These are phyloP conservation scores for Teratosphaeriaceae sp. DNA, from an alignment of 2,329 filamentous ascomycete species.

Conservation along the genomic window DNA sequence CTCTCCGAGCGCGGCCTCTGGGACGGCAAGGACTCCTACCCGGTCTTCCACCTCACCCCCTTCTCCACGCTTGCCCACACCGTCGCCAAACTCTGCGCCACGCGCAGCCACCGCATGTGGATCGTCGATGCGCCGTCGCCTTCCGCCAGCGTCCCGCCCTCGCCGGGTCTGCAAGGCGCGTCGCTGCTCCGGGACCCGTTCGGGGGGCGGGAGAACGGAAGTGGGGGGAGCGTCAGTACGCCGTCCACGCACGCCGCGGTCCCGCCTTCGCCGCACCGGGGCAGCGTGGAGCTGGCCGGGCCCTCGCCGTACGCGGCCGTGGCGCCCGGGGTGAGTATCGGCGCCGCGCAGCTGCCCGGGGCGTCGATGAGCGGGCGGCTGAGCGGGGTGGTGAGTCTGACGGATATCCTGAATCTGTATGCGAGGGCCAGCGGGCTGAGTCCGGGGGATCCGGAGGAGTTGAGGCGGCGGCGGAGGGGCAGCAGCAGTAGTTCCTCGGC, in stretches of 20 bases:
- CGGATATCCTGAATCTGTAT: conserved; percentile 88
- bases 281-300: conserved; percentile 15
- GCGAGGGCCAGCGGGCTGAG: conserved; percentile 76
- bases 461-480: conserved; percentile 65
- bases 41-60: conserved; percentile 90
- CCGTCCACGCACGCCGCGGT: conserved; percentile 14
- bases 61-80: conserved; percentile 92
- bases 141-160: conserved; percentile 67
- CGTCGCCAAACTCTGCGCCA: conserved; percentile 90
- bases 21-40: conserved; percentile 89
- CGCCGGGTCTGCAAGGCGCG: conserved; percentile 25
- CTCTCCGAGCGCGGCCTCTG: conserved; percentile 82
- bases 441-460: conserved; percentile 74
- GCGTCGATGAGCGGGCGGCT: conserved; percentile 73
- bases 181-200: no score
- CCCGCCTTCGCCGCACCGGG: conserved; percentile 10
- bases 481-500: conserved; percentile 50
- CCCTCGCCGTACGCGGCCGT: conserved; percentile 44
- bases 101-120: conserved; percentile 91
- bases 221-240: conserved; percentile 15
- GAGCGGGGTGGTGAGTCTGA: conserved; percentile 85
- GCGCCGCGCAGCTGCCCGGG: conserved; percentile 68
- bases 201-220: no score
- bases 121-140: conserved; percentile 76
- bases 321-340: conserved; percentile 47